Base-by-base conservation (phyloP, 768 basidiomycete genomes). In the Naganishia onofrii region DNA sequence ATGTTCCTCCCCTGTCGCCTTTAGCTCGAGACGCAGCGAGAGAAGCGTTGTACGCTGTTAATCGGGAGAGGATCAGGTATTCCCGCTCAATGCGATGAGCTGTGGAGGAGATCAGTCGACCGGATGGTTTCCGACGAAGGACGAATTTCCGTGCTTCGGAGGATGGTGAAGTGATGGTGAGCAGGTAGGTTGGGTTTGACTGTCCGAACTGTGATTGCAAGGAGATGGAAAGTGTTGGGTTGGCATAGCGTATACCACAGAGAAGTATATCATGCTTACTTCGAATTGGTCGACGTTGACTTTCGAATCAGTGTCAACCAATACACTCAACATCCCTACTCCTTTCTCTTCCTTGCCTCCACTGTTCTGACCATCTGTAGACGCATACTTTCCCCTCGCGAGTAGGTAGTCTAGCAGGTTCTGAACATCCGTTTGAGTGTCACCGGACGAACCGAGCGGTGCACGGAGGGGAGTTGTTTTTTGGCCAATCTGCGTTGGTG, bases 71-170 rank as follows among this genome's bases (percentile, higher is more conserved):
- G 75, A 95, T 87, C 31, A 84, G 85, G 81, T 89, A 96, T 83
- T 99, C 95, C 56, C 96, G 88, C 78, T 97, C 95, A 46, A 99
- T 87, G 80, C 93, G 90, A 80, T 99, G 95, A 1, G 95, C 95
- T 2, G 93, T 99, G 60, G 87, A 84, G 4, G 92, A 93, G 29
- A 99, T 83, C 10, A 98, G 86, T 48, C 88, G 84, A 0, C 95
- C 95, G 0, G 89, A 87, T 28, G 95, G 95, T 78, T 96, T 95
- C 81, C 96, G 93, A 23, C 95, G 90, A 68, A 98, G 83, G 19
- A 98, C 95, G 74, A 88, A 48, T 70, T 69, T 56, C 66, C 64
- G 57, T 31, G 31, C 28, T 36, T n/a, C 5, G 34, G 2, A n/a
- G 3, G 66, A 12, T 7, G 65, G 51, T 15, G 26, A 23, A 46